These are phyloP conservation scores for Colletotrichum coccodes DNA, from an alignment of 2,329 filamentous ascomycete genomes.

Conservation along the genomic window DNA sequence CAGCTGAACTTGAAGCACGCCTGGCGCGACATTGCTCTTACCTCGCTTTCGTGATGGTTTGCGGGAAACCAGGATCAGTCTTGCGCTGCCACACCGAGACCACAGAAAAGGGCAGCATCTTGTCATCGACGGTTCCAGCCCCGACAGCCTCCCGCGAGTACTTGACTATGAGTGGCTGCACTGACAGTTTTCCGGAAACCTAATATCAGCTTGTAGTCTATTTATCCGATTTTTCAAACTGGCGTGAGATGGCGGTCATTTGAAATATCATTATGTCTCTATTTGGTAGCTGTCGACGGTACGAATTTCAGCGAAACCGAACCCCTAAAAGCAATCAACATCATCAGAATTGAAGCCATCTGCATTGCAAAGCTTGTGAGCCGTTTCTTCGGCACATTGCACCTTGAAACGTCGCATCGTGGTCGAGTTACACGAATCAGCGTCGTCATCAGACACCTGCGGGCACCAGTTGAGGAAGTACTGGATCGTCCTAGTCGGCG, in stretches of 20 bases:
- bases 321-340: not conserved
- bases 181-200: not conserved
- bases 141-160: too few species aligned
- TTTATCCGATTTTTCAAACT: not conserved
- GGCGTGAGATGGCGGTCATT: not conserved
- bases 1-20: not conserved
- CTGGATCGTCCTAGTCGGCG: not conserved
- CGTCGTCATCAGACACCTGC: not conserved
- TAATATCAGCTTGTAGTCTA: not conserved
- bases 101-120: not conserved
- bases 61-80: not conserved
- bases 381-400: too few species aligned
- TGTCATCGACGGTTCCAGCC: not conserved
- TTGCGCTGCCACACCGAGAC: not conserved
- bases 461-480: not conserved
- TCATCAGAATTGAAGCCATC: too few species aligned
- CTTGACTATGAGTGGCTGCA: not conserved
- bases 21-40: not conserved
- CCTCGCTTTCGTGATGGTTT: conserved; percentile 13
- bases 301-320: not conserved
- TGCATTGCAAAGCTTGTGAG: too few species aligned
- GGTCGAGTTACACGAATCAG: not conserved
- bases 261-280: not conserved
- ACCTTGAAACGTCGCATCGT: not conserved
- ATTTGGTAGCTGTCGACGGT: not conserved